These are phyloP conservation scores for Coemansia biformis DNA, from an alignment of 192 early-diverging fungal genomes.

Conservation along the genomic window DNA sequence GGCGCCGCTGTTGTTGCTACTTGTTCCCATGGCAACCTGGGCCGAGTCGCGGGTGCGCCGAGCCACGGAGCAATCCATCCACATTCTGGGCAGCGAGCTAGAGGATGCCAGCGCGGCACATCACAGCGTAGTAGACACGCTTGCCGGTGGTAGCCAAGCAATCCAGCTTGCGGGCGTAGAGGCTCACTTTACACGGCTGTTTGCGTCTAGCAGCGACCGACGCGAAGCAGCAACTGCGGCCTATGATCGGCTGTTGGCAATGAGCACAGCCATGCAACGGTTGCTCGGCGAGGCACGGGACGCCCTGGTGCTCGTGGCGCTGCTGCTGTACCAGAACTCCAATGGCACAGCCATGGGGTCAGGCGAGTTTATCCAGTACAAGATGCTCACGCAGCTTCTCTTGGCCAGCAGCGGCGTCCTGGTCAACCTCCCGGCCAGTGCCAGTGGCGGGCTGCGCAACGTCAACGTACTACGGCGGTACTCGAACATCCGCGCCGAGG, in stretches of 20 bases:
- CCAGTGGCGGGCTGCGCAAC: neutral
- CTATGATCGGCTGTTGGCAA: constrained; percentile 54
- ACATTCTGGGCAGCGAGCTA: neutral
- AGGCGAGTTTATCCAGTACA: constrained; percentile 6
- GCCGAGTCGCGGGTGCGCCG: too few species aligned
- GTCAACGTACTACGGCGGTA: constrained; percentile 55
- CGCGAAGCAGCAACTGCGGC: constrained; percentile 52
- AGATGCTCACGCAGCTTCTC: neutral
- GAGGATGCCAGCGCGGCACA: neutral
- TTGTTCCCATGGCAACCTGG: too few species aligned
- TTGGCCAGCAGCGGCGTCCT: neutral
- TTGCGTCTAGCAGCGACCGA: constrained; percentile 53
- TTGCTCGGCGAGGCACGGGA: constrained; percentile 48
- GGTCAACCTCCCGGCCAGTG: neutral
- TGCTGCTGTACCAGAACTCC: too few species aligned
- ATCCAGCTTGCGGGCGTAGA: constrained; percentile 58
- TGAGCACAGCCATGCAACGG: constrained; percentile 51
- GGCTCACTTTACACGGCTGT: constrained; percentile 52
- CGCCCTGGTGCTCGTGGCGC: constrained; percentile 12
- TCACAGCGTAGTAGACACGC: neutral
- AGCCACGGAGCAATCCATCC: too few species aligned
- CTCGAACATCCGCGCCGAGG: constrained; percentile 49
- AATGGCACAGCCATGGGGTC: constrained; percentile 48
- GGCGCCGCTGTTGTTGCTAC: constrained; percentile 7
- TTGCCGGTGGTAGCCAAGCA: constrained; percentile 54